Base-by-base conservation (phyloP, 2,329 filamentous ascomycete species). In the Parascedosporium putredinis region DNA sequence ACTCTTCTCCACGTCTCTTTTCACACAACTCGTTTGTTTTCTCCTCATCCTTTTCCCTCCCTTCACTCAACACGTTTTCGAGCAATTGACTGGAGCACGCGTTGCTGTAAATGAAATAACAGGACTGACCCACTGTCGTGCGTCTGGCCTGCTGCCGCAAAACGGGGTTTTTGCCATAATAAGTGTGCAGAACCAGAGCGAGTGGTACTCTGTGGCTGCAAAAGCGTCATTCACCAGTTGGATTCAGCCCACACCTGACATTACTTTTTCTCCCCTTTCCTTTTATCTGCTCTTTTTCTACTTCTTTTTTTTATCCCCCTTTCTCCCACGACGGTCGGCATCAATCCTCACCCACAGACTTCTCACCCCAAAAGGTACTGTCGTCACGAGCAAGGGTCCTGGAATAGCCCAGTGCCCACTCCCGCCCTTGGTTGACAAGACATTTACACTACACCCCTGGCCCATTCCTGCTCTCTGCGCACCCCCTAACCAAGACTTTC, bases 351-450 rank as follows among this genome's bases (percentile, higher is more conserved):
- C 33, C n/a, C 36, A 29, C 18, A 31, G 22, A n/a, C 18, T 44
- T 34, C 36, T 27, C 8, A 18, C 36, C 36, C 38, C 34, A 44
- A 45, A 22, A 16, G 25, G 33, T 18, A 9, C 45, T 24, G 31
- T 38, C 45, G 45, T 27, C 45, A 38, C 45, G 31, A 47, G 24
- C 31, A 38, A 38, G 45, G 45, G 45, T 47, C 34, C 45, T 47
- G 45, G 43, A 33, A 50, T 45, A 50, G 48, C 22, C 48, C 34
- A 34, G 24, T 36, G n/a, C 24, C 24, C 34, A 20, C 31, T 48
- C 45, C 45, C 27, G 45, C 31, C 45, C 25, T 20, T 46, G 25
- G 31, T 33, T 46, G 43, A 29, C 31, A 31, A 16, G 24, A 7
- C 25, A 16, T 14, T 33, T 31, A 12, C 31, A 29, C 34, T 34